Evolutionary conservation across 129 eudicot genomes (phyloP).

Genomic region (Sambucus nigra): DNA sequence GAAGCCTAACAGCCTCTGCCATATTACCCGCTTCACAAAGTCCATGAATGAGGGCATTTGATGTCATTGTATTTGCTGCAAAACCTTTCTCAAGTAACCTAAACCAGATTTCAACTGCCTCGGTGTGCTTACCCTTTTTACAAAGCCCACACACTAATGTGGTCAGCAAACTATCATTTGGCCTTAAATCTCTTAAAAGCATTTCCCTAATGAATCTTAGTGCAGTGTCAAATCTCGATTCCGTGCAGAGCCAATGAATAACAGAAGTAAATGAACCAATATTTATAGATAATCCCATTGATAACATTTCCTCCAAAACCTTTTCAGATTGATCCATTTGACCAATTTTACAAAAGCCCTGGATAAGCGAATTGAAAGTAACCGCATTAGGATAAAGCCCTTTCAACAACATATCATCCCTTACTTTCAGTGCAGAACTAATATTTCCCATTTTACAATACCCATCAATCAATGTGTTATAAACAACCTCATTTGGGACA

Average conservation of each 20-base stretch:
- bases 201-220: conserved; percentile 36
- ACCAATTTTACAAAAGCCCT: conserved; percentile 47
- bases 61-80: conserved; percentile 44
- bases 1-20: conserved; percentile 39
- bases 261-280: conserved; percentile 41
- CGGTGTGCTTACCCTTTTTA: conserved; percentile 47
- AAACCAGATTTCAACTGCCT: conserved; percentile 57
- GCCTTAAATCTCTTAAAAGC: conserved; percentile 50
- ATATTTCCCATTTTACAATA: conserved; percentile 54
- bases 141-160: conserved; percentile 48
- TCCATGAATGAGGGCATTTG: conserved; percentile 65
- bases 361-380: conserved; percentile 49
- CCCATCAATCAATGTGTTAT: conserved; percentile 65
- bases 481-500: conserved; percentile 57
- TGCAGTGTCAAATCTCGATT: conserved; percentile 34
- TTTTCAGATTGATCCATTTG: conserved; percentile 37
- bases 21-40: conserved; percentile 48
- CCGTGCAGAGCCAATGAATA: conserved; percentile 39
- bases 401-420: conserved; percentile 49
- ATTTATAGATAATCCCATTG: conserved; percentile 31
- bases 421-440: conserved; percentile 38
- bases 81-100: conserved; percentile 37
- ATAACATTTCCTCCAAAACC: conserved; percentile 48
- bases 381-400: conserved; percentile 53
- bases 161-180: conserved; percentile 57